Conservation (phyloP, 352 stramenopile species). For the Phytopythium sindhum region DNA sequence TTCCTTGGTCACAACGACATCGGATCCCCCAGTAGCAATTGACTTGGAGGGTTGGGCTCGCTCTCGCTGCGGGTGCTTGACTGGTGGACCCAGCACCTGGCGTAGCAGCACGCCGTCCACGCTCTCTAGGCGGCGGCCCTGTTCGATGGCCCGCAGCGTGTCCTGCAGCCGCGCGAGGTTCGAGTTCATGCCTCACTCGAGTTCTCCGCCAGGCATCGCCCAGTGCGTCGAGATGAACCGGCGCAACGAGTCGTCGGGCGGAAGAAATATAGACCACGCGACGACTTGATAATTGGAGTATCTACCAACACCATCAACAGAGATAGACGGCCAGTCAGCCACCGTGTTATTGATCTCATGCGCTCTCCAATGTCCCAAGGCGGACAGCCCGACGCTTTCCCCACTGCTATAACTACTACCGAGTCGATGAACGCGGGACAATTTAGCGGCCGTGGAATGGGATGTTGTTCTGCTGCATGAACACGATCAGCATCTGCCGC, state of each 20-base stretch:
- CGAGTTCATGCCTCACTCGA: not conserved
- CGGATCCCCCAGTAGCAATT: not conserved
- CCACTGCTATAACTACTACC: not conserved
- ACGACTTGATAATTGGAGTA: not conserved
- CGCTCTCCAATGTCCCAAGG: not conserved
- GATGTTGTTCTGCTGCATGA: conserved; percentile 85
- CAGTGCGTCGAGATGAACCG: not conserved
- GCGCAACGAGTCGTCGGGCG: not conserved
- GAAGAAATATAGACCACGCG: not conserved
- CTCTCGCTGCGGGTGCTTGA: not conserved
- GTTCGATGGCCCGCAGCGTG: conserved; percentile 54
- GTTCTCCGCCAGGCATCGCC: not conserved
- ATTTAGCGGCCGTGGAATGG: conserved; percentile 22
- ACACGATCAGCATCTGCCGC: conserved; percentile 68
- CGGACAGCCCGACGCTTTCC: not conserved
- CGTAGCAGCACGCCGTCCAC: conserved; percentile 51
- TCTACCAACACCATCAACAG: not conserved
- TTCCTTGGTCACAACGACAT: conserved; percentile 11
- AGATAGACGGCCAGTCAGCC: not conserved
- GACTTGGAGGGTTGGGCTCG: conserved; percentile 1
- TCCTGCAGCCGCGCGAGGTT: conserved; percentile 40
- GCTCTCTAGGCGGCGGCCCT: conserved; percentile 35
- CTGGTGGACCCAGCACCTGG: conserved; percentile 28
- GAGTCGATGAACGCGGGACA: not conserved
- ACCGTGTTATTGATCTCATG: not conserved